Base-by-base conservation (phyloP, 2,329 filamentous ascomycete genomes). In the Fusarium torulosum region DNA sequence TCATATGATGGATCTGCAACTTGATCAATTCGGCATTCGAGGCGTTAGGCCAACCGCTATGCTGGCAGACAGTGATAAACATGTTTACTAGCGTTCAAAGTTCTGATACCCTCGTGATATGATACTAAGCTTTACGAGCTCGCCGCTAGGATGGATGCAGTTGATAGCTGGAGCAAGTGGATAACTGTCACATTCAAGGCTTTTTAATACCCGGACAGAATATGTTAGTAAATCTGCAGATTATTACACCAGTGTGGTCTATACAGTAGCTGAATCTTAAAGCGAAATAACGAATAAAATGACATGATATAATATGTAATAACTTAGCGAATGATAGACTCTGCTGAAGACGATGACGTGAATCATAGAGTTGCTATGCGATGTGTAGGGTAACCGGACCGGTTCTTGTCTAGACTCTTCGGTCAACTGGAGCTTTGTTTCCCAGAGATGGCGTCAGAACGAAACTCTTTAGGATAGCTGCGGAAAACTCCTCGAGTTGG, bases 371-470 rank as follows among this genome's bases (percentile, higher is more conserved):
- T 21, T 19, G 10, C 11, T 10, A 27, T 19, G 19, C n/a, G n/a
- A n/a, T 53, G 27, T 50, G 29, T 54, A 69, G 61, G 66, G 66
- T 69, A 69, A 43, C 66, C 66, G 65, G 61, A 43, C 61, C 64
- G 64, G 61, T 27, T 43, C 31, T 40, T 17, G n/a, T 35, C 8
- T 14, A 56, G 20, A 40, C 21, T 45, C 38, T 44, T 42, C 51
- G 51, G 61, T 41, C 44, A 59, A 57, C 61, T 56, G 53, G 62
- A 69, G 58, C 42, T 63, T 52, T 46, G 31, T 35, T 42, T 44
- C 50, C 35, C 44, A 29, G 50, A 53, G 33, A 72, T 74, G 70
- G 72, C 70, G 72, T 74, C 70, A 72, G 72, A 59, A 62, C 58
- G 44, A 59, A 61, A 35, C 66, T 45, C 41, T 56, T 59, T 56